Conservation (phyloP, 768 basidiomycete genomes). For the Kwoniella pini region DNA sequence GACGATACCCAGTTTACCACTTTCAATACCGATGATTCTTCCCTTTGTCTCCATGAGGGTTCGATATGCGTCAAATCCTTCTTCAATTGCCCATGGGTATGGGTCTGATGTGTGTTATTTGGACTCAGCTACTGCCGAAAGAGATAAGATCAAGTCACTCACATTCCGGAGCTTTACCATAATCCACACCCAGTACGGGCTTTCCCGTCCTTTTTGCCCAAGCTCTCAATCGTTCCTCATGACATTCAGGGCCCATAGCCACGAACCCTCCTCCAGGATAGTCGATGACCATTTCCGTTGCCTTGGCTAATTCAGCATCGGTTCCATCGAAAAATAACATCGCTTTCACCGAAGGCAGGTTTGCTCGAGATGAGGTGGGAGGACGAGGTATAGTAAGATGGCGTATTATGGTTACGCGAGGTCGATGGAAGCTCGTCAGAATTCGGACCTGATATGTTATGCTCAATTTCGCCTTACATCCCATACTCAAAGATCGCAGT, state of each 20-base stretch:
- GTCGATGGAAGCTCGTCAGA: constrained; percentile 61
- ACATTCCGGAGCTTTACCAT: constrained; percentile 98
- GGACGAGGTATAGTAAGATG: constrained; percentile 84
- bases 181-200: constrained; percentile 83
- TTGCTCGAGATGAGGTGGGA: constrained; percentile 62
- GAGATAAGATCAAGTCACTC: no score
- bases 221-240: constrained; percentile 83
- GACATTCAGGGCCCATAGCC: constrained; percentile 92
- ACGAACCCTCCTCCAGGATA: constrained; percentile 96
- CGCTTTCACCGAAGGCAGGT: constrained; percentile 77
- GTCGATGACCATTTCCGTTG: constrained; percentile 83
- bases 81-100: constrained; percentile 94
- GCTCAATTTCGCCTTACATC: neutral
- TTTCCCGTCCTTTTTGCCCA: constrained; percentile 81
- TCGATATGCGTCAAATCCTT: constrained; percentile 86
- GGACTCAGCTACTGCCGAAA: no score
- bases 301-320: constrained; percentile 64
- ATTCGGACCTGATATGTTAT: constrained; percentile 64
- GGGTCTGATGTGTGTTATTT: no score
- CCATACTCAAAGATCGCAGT: neutral
- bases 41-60: constrained; percentile 79
- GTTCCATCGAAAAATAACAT: constrained; percentile 79
- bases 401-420: constrained; percentile 65
- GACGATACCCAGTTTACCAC: constrained; percentile 73
- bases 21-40: constrained; percentile 79